Evolutionary conservation across 2,329 filamentous ascomycete species (phyloP), one percentile per base, ranked within the genome.

Genomic region (Aspergillus fumigatus): DNA sequence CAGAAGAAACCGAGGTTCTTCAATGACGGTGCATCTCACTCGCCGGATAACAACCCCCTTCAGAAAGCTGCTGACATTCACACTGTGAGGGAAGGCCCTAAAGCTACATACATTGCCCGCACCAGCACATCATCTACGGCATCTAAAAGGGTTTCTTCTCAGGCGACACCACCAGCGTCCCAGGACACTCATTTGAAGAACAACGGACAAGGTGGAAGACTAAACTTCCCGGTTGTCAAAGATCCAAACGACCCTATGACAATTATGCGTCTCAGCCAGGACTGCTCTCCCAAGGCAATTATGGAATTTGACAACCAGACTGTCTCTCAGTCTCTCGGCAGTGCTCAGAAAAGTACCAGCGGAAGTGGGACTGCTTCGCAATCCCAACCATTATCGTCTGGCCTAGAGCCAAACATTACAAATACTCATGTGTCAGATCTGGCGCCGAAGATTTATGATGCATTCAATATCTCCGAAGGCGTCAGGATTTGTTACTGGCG

Each of bases 181-280:
- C 67, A 56, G 49, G 65, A 67, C 50, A 48, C 62, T 51, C 61
- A 66, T 54, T 48, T 59, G 48, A 73, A 69, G 50, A 68, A 68
- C 6, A 53, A 56, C 23, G 63, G 70, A 56, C 60, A 74, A 62
- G 70, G 74, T 61, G 66, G 79, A 59, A 80, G 77, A 23, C 76
- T 91, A 26, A 81, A 80, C 27, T 95, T 91, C 65, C 82, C 88
- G 1, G 83, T 92, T 11, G 89, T 93, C 23, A 95, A 96, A 73
- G 85, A 93, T 63, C 82, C 87, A 1, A 81, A 85, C 63, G 84
- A 90, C 63, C 81, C 84, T 4, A 80, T 79, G 57, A 89, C 87
- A 0, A 77, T 80, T 27, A 63, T 85, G 48, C 84, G 86, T 48
- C 76, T 90, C 29, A 91, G 88, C 65, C 89, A 93, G 70, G 79